Conservation (phyloP, 345 rosid species). For the Gossypium herbaceum region DNA sequence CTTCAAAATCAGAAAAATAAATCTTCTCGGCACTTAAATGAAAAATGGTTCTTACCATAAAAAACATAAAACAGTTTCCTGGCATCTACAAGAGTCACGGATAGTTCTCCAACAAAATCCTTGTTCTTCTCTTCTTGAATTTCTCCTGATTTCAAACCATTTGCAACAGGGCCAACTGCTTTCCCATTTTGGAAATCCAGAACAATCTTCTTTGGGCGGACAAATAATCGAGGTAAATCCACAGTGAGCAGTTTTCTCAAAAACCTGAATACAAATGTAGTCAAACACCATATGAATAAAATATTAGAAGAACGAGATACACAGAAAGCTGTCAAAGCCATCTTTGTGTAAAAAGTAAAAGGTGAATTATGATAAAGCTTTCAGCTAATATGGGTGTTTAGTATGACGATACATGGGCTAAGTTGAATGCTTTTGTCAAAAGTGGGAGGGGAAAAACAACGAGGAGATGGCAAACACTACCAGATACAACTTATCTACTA, state of each 20-base stretch:
- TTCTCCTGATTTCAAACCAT: slow-evolving; percentile 69
- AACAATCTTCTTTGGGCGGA: slow-evolving; percentile 96
- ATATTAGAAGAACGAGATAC: background rate
- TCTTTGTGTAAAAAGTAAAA: background rate
- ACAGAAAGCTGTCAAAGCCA: background rate
- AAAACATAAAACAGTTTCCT: slow-evolving; percentile 72
- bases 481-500: background rate
- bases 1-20: background rate
- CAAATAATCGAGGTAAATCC: slow-evolving; percentile 90
- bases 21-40: background rate
- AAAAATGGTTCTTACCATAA: slow-evolving; percentile 45
- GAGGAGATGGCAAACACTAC: background rate
- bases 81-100: slow-evolving; percentile 94
- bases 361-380: background rate
- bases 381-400: slow-evolving; percentile 1
- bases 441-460: background rate
- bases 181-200: slow-evolving; percentile 92
- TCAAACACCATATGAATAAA: background rate
- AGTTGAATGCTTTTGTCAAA: background rate
- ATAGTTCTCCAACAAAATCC: slow-evolving; percentile 90
- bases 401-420: background rate
- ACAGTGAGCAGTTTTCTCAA: slow-evolving; percentile 86
- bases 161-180: slow-evolving; percentile 83
- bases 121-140: slow-evolving; percentile 72
- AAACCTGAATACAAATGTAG: slow-evolving; percentile 51